Evolutionary conservation across 2,329 filamentous ascomycete species (phyloP), one percentile per base, ranked within the genome.

Genomic region (Aspergillaceae sp.): DNA sequence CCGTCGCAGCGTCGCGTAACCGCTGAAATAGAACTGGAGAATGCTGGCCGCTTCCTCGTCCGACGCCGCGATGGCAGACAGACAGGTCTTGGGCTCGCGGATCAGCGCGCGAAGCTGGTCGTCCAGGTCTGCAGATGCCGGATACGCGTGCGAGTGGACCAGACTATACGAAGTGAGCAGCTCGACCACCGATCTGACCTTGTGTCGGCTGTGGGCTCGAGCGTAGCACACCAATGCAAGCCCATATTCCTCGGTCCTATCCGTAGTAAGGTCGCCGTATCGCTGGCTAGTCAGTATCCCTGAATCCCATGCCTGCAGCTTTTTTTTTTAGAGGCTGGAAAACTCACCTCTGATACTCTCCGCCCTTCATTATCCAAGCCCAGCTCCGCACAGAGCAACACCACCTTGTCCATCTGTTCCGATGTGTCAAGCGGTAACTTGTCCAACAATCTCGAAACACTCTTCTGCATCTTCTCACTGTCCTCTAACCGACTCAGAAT

Each of bases 221-320:
- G 91, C 86, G 63, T 92, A 97, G 72, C 94, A 96, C 70, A 92
- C 83, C 19, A 97, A 76, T 1, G 88, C 87, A 53, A 91, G 82
- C 45, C 91, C 91, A 56, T 91, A 96, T 45, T 84, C 79, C 56
- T 87, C 80, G 0, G 85, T 84, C 37, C 80, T 78, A 49, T 82
- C 76, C 7, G 83, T 80, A 35, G 95, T 75, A 41, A 83, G 76
- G 53, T 95, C 84, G 47, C 89, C 91, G 62, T 88, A 96, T 53
- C 84, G 82, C 87, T 94, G 58, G 27, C 34, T 35, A 47, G 41
- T 62, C 44, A 63, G 55, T 51, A 45, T 43, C 11, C 19, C 19
- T 19, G 19, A 19, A 19, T 19, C 19, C 19, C 19, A 19, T 19
- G 19, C 19, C 2, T 19, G 2, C 19, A 6, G 32, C 28, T 28